A percentile compares a stretch with the other conserved stretches of the same genome.
These are phyloP conservation scores for Peronospora farinosa DNA, from an alignment of 352 stramenopile species.

Conservation along the genomic window DNA sequence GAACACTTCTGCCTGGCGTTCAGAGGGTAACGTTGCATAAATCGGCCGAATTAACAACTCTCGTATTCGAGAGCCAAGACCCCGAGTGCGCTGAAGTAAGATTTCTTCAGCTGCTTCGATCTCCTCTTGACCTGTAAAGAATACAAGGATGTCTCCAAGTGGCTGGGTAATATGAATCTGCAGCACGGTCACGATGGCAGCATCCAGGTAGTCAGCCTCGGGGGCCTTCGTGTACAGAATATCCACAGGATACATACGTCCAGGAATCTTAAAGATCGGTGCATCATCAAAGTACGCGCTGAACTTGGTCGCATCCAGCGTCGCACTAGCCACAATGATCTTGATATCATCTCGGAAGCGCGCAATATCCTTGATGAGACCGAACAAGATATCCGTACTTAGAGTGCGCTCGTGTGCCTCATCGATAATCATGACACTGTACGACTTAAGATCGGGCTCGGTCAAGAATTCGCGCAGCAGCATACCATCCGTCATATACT, in stretches of 20 bases:
- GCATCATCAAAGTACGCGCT: constrained; percentile 98
- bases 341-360: constrained; percentile 95
- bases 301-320: constrained; percentile 98
- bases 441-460: constrained; percentile 94
- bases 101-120: constrained; percentile 98
- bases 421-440: constrained; percentile 98
- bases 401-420: constrained; percentile 98
- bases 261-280: constrained; percentile 98
- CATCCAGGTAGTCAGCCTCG: constrained; percentile 98
- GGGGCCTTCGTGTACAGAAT: constrained; percentile 98
- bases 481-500: constrained; percentile 99
- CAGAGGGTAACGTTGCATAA: constrained; percentile 96
- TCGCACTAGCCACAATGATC: constrained; percentile 96
- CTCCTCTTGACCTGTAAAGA: constrained; percentile 99
- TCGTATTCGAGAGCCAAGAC: constrained; percentile 94
- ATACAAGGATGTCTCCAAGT: constrained; percentile 97
- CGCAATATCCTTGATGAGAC: constrained; percentile 97
- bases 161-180: constrained; percentile 99
- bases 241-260: constrained; percentile 92
- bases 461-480: constrained; percentile 98
- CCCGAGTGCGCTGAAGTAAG: constrained; percentile 87
- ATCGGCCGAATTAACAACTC: constrained; percentile 99
- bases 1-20: constrained; percentile 99
- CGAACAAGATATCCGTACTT: constrained; percentile 98
- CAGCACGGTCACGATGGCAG: constrained; percentile 95